Conservation (phyloP, 2,329 filamentous ascomycete genomes). For the Canariomyces notabilis region DNA sequence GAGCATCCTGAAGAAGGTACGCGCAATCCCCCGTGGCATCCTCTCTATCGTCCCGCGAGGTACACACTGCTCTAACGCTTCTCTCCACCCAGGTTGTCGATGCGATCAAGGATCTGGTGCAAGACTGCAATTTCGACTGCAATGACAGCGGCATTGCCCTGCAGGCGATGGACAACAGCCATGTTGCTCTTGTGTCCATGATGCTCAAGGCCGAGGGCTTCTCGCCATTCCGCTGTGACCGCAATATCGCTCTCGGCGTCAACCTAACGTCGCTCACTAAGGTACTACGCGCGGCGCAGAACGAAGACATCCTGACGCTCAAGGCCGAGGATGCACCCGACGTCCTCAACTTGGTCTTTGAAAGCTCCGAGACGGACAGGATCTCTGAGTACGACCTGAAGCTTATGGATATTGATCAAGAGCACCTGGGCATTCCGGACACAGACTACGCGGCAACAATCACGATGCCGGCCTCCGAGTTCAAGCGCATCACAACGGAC, state of each 20-base stretch:
- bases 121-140: slow-evolving; percentile 99
- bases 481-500: slow-evolving; percentile 92
- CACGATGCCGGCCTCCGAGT: slow-evolving; percentile 81
- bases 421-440: slow-evolving; percentile 96
- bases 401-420: slow-evolving; percentile 99
- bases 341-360: slow-evolving; percentile 91
- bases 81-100: slow-evolving; percentile 71
- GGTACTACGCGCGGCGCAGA: slow-evolving; percentile 89
- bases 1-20: slow-evolving; percentile 87
- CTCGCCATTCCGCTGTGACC: slow-evolving; percentile 93
- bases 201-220: slow-evolving; percentile 94
- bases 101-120: slow-evolving; percentile 97
- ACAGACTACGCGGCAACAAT: slow-evolving; percentile 97
- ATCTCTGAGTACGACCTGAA: slow-evolving; percentile 99
- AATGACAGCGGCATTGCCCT: slow-evolving; percentile 98
- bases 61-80: slow-evolving; percentile 3
- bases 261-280: slow-evolving; percentile 96
- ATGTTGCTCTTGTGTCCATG: slow-evolving; percentile 98
- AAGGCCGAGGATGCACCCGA: slow-evolving; percentile 98
- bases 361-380: slow-evolving; percentile 81
- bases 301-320: slow-evolving; percentile 89
- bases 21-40: slow-evolving; percentile 15
- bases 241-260: slow-evolving; percentile 96
- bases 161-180: slow-evolving; percentile 99
- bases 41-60: background rate